Evolutionary conservation across 2,329 filamentous ascomycete species (phyloP).

Genomic region (Exophiala xenobiotica): DNA sequence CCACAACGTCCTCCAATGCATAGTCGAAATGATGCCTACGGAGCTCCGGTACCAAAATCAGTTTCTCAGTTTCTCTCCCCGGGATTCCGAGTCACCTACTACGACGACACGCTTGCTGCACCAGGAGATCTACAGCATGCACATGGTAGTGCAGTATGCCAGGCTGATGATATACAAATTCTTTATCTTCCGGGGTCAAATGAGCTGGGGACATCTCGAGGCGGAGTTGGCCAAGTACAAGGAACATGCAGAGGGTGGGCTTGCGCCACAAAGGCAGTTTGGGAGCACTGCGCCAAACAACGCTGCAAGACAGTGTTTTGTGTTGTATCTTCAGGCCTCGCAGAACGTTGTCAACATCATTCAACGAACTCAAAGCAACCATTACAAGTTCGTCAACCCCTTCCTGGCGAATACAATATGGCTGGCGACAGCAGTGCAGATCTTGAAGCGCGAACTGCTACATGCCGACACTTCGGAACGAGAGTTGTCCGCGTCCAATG

Average conservation of each 20-base stretch:
- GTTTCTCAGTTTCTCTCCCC: slow-evolving; percentile 26
- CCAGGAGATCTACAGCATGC: slow-evolving; percentile 35
- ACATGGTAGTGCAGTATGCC: slow-evolving; percentile 37
- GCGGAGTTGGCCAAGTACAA: neutral
- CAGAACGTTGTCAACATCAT: neutral
- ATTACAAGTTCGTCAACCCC: slow-evolving; percentile 36
- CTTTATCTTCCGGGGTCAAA: slow-evolving; percentile 28
- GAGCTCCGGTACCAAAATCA: slow-evolving; percentile 34
- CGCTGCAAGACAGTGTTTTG: neutral
- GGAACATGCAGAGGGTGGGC: neutral
- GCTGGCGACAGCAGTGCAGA: slow-evolving; percentile 36
- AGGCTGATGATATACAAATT: slow-evolving; percentile 38
- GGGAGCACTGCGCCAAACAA: neutral
- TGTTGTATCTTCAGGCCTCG: neutral
- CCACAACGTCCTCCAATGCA: slow-evolving; percentile 25
- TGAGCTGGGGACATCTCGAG: neutral
- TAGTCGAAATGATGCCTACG: slow-evolving; percentile 32
- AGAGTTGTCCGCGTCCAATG: slow-evolving; percentile 19
- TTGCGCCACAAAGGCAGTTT: neutral
- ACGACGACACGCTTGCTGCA: slow-evolving; percentile 15
- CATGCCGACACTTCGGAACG: neutral
- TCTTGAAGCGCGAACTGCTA: slow-evolving; percentile 24
- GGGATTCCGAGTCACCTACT: neutral
- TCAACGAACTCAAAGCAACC: slow-evolving; percentile 3
- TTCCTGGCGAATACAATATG: slow-evolving; percentile 38